Conservation (phyloP, 192 early-diverging fungal genomes). For the Coemansia erecta region DNA sequence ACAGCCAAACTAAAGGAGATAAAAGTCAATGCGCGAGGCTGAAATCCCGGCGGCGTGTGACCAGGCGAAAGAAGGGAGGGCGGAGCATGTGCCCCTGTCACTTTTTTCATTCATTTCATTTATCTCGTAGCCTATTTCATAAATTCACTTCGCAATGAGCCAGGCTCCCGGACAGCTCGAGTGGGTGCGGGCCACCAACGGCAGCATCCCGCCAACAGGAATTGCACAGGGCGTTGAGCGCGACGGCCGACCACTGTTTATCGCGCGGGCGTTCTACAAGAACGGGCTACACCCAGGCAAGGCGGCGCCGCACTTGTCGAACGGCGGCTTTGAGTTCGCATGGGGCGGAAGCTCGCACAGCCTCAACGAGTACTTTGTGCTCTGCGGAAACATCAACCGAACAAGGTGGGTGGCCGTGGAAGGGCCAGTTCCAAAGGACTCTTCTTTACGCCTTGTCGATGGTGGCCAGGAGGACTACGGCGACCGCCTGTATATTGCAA, state of each 20-base stretch:
- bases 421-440: constrained; percentile 22
- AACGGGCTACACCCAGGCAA: constrained; percentile 52
- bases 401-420: constrained; percentile 49
- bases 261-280: constrained; percentile 56
- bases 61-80: too few species aligned
- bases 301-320: constrained; percentile 38
- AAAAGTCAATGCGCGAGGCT: not conserved
- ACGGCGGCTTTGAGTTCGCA: constrained; percentile 50
- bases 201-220: constrained; percentile 28
- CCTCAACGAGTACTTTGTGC: constrained; percentile 54
- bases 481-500: constrained; percentile 36
- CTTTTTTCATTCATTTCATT: too few species aligned
- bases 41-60: not conserved
- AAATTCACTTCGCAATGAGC: too few species aligned
- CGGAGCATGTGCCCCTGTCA: too few species aligned
- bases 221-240: constrained; percentile 55
- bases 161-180: constrained; percentile 7
- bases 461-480: constrained; percentile 44
- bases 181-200: constrained; percentile 29
- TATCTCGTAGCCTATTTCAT: too few species aligned
- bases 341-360: constrained; percentile 53
- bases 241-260: constrained; percentile 55
- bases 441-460: constrained; percentile 7
- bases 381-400: constrained; percentile 56
- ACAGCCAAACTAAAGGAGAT: too few species aligned